A percentile compares a stretch with the other conserved stretches of the same genome.
These are phyloP conservation scores for Flaveria floridana DNA, from an alignment of 140 eudicot species.

Conservation along the genomic window DNA sequence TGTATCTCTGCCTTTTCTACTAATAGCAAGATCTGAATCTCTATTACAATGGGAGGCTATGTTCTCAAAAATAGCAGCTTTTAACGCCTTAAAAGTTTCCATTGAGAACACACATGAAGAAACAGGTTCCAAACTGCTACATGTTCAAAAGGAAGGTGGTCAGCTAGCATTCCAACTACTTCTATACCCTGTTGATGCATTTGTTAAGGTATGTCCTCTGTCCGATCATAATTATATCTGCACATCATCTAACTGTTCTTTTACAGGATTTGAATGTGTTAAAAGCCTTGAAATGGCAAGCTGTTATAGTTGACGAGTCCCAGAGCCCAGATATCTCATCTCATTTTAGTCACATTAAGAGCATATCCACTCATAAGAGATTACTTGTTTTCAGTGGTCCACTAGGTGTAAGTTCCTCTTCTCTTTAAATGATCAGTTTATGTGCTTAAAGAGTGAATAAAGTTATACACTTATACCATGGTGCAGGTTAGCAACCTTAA, in stretches of 20 bases:
- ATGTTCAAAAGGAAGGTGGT: constrained; percentile 52
- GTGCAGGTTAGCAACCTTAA: constrained; percentile 54
- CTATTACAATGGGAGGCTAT: constrained; percentile 71
- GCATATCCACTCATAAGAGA: constrained; percentile 41
- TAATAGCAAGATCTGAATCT: constrained; percentile 38
- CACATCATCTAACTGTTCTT: constrained; percentile 10
- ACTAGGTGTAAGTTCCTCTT: constrained; percentile 43
- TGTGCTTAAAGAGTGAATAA: constrained; percentile 5
- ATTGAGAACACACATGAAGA: constrained; percentile 44
- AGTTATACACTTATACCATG: constrained; percentile 10
- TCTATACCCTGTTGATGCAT: constrained; percentile 45
- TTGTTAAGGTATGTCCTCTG: constrained; percentile 51
- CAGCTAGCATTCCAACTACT: constrained; percentile 58
- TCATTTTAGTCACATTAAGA: constrained; percentile 44
- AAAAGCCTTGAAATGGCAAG: constrained; percentile 55
- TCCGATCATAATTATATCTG: constrained; percentile 1
- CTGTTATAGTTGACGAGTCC: constrained; percentile 57
- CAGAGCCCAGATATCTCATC: constrained; percentile 35
- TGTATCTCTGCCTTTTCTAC: constrained; percentile 53
- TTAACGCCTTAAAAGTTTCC: constrained; percentile 47
- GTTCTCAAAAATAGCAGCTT: constrained; percentile 46
- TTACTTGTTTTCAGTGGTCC: constrained; percentile 55
- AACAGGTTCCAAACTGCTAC: constrained; percentile 39
- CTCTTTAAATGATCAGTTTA: constrained; percentile 12
- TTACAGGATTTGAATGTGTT: constrained; percentile 57